These are phyloP conservation scores for Alternaria ethzedia DNA, from an alignment of 2,329 filamentous ascomycete species.

Conservation along the genomic window DNA sequence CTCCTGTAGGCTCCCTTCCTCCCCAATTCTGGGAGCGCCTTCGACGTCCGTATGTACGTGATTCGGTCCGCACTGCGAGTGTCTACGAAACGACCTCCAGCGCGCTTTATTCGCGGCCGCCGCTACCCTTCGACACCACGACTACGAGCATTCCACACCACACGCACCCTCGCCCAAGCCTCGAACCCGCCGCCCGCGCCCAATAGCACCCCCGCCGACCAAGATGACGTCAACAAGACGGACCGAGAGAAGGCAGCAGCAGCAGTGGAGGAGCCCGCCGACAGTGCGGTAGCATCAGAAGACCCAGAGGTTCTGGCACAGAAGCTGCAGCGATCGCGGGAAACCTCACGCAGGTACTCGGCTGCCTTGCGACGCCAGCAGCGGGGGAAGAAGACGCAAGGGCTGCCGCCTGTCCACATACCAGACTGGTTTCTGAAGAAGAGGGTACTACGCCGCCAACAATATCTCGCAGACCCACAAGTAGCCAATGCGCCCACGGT, in stretches of 20 bases:
- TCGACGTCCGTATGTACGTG: constrained; percentile 50
- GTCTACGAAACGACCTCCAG: constrained; percentile 46
- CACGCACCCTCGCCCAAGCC: constrained; percentile 33
- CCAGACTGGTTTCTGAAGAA: constrained; percentile 64
- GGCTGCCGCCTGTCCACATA: constrained; percentile 54
- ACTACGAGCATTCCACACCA: constrained; percentile 44
- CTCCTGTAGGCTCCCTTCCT: constrained; percentile 25
- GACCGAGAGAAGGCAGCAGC: constrained; percentile 20
- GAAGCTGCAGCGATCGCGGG: constrained; percentile 45
- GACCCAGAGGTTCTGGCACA: constrained; percentile 45
- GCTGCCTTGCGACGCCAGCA: constrained; percentile 45
- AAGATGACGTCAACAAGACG: constrained; percentile 29
- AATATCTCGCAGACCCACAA: constrained; percentile 20
- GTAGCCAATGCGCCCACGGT: constrained; percentile 16
- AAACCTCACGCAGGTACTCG: constrained; percentile 42
- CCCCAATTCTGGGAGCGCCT: constrained; percentile 22
- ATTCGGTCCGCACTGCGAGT: constrained; percentile 51
- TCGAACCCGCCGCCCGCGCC: constrained; percentile 37
- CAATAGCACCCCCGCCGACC: constrained; percentile 36
- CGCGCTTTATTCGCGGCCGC: constrained; percentile 46
- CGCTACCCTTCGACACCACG: constrained; percentile 40
- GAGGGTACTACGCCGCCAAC: constrained; percentile 55
- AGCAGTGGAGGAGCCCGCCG: constrained; percentile 27
- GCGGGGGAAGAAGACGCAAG: constrained; percentile 40
- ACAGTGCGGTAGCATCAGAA: constrained; percentile 32